A percentile compares a stretch with the other conserved stretches of the same genome.
These are phyloP conservation scores for Fusarium longipes DNA, from an alignment of 2,329 filamentous ascomycete species.

Conservation along the genomic window DNA sequence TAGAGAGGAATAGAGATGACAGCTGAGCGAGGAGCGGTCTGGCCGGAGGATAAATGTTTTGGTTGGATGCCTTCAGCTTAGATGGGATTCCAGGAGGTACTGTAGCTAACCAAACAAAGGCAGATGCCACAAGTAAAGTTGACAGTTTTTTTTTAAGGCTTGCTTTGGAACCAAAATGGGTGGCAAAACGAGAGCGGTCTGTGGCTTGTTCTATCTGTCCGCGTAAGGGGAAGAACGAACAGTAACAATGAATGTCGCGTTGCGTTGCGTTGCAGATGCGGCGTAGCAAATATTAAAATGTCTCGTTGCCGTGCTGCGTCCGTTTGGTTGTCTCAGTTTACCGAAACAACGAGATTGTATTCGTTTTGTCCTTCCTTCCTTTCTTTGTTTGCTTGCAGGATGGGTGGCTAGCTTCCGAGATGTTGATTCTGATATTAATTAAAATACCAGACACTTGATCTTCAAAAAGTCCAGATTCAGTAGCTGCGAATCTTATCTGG, in stretches of 20 bases:
- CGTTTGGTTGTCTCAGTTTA: constrained; percentile 38
- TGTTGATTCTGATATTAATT: constrained; percentile 25
- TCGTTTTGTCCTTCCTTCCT: constrained; percentile 7
- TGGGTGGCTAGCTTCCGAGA: constrained; percentile 1
- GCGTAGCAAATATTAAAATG: constrained; percentile 32
- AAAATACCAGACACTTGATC: constrained; percentile 19
- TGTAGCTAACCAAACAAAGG: constrained; percentile 5
- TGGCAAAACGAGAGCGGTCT: constrained; percentile 32
- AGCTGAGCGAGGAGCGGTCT: constrained; percentile 22
- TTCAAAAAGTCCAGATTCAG: constrained; percentile 17
- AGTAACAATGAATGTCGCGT: constrained; percentile 7
- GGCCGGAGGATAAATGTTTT: constrained; percentile 26
- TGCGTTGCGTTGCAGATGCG: constrained; percentile 40
- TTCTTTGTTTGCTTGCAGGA: constrained; percentile 26
- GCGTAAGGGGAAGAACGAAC: constrained; percentile 1
- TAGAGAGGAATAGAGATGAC: not conserved
- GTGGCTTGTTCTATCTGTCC: constrained; percentile 19
- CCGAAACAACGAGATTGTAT: constrained; percentile 25
- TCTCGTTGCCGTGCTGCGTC: constrained; percentile 29
- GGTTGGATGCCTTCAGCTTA: constrained; percentile 20
- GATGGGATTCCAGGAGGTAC: not conserved
- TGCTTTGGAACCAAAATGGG: not conserved
- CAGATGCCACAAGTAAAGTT: constrained; percentile 23
- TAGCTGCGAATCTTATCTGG: constrained; percentile 13
- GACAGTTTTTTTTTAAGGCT: not conserved